Percentiles rank a stretch among this genome's conserved stretches.
These are phyloP conservation scores for Plasmodium adleri DNA, from an alignment of 169 alveolate genomes.

Conservation along the genomic window DNA sequence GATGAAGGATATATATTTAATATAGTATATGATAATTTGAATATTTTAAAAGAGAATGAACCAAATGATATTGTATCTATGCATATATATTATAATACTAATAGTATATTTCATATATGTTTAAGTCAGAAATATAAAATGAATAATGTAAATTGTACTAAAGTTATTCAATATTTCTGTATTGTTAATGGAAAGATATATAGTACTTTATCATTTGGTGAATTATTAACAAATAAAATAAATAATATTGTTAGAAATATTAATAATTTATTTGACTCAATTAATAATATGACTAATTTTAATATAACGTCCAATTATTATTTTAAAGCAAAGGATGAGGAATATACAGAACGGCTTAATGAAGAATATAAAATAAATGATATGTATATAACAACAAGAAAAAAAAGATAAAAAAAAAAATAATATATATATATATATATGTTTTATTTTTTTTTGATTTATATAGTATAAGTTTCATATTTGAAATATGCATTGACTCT, in stretches of 20 bases:
- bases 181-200: constrained; percentile 70
- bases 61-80: constrained; percentile 43
- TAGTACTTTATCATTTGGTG: constrained; percentile 66
- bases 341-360: constrained; percentile 10
- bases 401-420: constrained; percentile 20
- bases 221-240: constrained; percentile 66
- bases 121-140: constrained; percentile 53
- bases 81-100: constrained; percentile 68
- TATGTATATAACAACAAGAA: constrained; percentile 34
- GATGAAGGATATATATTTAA: constrained; percentile 66
- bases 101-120: constrained; percentile 55
- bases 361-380: constrained; percentile 32
- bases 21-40: constrained; percentile 51
- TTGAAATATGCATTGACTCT: too few relatives aligned
- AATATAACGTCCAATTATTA: constrained; percentile 68
- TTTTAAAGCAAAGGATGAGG: constrained; percentile 23
- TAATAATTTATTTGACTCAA: constrained; percentile 47
- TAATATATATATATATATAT: too few relatives aligned
- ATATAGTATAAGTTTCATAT: too few relatives aligned
- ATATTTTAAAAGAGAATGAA: constrained; percentile 45
- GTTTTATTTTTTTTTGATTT: too few relatives aligned
- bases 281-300: constrained; percentile 60
- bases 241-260: constrained; percentile 53
- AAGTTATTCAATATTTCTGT: constrained; percentile 49
- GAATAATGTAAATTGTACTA: constrained; percentile 32